phyloP scores from a whole-genome alignment of 2,329 filamentous ascomycete species.

The Fusarium mangiferae region DNA sequence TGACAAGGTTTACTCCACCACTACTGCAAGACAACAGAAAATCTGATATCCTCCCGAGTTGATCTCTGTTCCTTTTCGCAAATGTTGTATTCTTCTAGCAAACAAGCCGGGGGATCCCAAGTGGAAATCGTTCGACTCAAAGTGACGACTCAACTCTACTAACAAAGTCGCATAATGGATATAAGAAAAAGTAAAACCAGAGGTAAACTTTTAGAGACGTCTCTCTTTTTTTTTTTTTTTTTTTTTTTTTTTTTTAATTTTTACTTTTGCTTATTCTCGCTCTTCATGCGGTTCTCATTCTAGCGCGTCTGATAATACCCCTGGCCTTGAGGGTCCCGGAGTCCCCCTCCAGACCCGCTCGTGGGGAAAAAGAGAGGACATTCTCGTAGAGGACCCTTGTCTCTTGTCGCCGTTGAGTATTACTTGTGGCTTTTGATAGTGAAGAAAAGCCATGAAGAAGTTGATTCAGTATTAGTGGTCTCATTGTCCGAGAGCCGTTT shows the following conservation, averaged over 20 bases:
- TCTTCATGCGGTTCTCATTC: conserved; percentile 17
- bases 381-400: conserved; percentile 10
- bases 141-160: conserved; percentile 37
- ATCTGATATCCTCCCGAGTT: conserved; percentile 7
- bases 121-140: conserved; percentile 40
- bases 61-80: background rate
- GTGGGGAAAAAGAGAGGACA: background rate
- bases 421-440: background rate
- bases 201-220: conserved; percentile 18
- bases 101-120: conserved; percentile 18
- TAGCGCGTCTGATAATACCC: conserved; percentile 20
- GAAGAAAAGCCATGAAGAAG: background rate
- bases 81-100: background rate
- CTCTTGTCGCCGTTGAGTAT: background rate
- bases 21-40: conserved; percentile 3
- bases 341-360: conserved; percentile 11
- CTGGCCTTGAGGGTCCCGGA: conserved; percentile 28
- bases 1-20: conserved; percentile 13
- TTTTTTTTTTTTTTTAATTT: background rate
- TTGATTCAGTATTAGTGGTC: background rate
- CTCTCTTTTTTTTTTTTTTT: background rate
- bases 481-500: background rate
- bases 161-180: background rate
- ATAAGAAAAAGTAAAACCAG: background rate
- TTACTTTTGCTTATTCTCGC: conserved; percentile 5